Evolutionary conservation across 257 asterid species (phyloP).

Genomic region (Misopates orontium): DNA sequence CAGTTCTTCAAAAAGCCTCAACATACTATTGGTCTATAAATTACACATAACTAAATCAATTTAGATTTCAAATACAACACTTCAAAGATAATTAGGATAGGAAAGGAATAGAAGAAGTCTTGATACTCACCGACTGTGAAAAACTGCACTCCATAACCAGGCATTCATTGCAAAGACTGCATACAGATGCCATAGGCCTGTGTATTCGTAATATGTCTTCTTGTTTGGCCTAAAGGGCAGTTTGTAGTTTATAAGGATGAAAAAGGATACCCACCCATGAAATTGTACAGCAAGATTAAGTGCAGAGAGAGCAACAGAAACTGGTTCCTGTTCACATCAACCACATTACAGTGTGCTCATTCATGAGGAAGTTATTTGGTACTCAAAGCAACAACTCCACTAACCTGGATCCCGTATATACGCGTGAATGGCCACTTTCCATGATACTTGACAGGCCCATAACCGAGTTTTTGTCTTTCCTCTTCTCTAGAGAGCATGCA

Average conservation of each 20-base stretch:
- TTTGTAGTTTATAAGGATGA: constrained; percentile 77
- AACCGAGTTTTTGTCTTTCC: constrained; percentile 65
- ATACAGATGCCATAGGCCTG: constrained; percentile 81
- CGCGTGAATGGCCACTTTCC: constrained; percentile 86
- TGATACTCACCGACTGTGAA: constrained; percentile 69
- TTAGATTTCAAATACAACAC: too few species aligned
- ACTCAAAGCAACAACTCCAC: constrained; percentile 5
- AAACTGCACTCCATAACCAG: constrained; percentile 88
- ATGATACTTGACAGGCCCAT: constrained; percentile 74
- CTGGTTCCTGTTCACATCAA: constrained; percentile 69
- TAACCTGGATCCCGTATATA: constrained; percentile 81
- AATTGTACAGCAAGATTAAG: constrained; percentile 87
- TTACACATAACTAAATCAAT: neutral
- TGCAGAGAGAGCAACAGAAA: constrained; percentile 81
- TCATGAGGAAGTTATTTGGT: constrained; percentile 2
- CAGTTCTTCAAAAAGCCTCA: neutral
- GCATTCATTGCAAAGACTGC: constrained; percentile 74
- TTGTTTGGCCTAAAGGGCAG: constrained; percentile 63
- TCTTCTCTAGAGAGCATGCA: constrained; percentile 83
- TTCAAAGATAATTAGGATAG: too few species aligned
- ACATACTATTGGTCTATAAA: too few species aligned
- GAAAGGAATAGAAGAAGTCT: too few species aligned
- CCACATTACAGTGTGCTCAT: constrained; percentile 19
- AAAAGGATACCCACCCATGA: constrained; percentile 93
- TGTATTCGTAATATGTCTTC: constrained; percentile 71